Percentiles rank a stretch among this genome's conserved stretches.
phyloP scores from a whole-genome alignment of 2,329 filamentous ascomycete genomes.

The Calonectria hawksworthii region DNA sequence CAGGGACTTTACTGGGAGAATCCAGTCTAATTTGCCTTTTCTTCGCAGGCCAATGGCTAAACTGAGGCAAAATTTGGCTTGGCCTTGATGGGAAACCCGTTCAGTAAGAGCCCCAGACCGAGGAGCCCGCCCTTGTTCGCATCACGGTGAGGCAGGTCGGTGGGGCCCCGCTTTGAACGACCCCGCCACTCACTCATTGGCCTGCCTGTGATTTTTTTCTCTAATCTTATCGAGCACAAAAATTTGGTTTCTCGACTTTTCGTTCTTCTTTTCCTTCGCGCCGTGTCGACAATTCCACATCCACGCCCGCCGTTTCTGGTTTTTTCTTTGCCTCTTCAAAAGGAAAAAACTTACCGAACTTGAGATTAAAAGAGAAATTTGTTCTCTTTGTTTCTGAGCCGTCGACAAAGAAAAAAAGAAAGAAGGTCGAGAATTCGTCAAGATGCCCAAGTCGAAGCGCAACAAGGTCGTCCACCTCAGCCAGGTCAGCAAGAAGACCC shows the following conservation, averaged over 20 bases:
- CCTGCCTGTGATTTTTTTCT: slow-evolving; percentile 49
- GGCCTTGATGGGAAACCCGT: not conserved
- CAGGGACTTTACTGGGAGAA: not conserved
- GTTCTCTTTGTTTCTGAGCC: not conserved
- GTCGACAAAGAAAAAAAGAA: not conserved
- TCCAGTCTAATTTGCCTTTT: not conserved
- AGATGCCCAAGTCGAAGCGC: slow-evolving; percentile 97
- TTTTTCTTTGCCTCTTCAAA: not conserved
- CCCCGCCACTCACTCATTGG: slow-evolving; percentile 25
- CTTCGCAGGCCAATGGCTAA: not conserved
- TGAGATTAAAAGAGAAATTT: not conserved
- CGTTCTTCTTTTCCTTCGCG: slow-evolving; percentile 1
- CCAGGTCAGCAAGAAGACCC: slow-evolving; percentile 91
- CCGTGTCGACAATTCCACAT: not conserved
- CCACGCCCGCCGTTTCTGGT: slow-evolving; percentile 1
- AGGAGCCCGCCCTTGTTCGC: not conserved
- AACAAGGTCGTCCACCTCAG: slow-evolving; percentile 90
- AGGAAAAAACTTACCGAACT: not conserved
- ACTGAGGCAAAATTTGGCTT: not conserved
- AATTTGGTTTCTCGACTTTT: slow-evolving; percentile 5
- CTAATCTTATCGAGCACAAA: slow-evolving; percentile 49
- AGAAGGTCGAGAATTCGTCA: slow-evolving; percentile 44
- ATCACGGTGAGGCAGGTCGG: slow-evolving; percentile 28
- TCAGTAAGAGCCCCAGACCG: not conserved
- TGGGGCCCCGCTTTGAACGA: slow-evolving; percentile 22